Evolutionary conservation across 768 basidiomycete species (phyloP).

Genomic region (Xanthoconium stramineum): DNA sequence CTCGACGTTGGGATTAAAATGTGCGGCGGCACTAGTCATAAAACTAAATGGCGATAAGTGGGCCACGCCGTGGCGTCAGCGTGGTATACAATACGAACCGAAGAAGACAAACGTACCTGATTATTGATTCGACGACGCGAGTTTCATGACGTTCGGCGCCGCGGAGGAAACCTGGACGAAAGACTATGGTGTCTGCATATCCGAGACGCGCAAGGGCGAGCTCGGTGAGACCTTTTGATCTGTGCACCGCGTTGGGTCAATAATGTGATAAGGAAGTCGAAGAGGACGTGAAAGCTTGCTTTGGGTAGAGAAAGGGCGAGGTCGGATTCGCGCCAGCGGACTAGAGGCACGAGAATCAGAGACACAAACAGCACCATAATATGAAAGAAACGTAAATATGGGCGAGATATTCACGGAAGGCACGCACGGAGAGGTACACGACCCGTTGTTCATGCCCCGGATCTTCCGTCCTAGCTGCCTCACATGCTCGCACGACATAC

Average conservation of each 20-base stretch:
- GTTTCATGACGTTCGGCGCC: conserved; percentile 44
- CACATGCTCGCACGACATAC: conserved; percentile 75
- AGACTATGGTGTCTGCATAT: conserved; percentile 67
- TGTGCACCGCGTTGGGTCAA: conserved; percentile 20
- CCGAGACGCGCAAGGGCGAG: conserved; percentile 61
- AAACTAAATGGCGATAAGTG: conserved; percentile 23
- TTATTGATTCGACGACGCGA: conserved; percentile 40
- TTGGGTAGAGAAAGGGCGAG: conserved; percentile 52
- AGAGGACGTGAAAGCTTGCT: conserved; percentile 25
- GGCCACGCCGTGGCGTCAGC: background rate
- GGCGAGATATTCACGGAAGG: too few relatives aligned
- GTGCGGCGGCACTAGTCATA: conserved; percentile 36
- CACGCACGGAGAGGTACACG: conserved; percentile 60
- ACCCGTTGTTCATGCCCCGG: conserved; percentile 50
- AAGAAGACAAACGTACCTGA: conserved; percentile 35
- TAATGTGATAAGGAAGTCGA: too few relatives aligned
- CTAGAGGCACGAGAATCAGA: conserved; percentile 27
- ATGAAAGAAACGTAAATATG: too few relatives aligned
- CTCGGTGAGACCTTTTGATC: conserved; percentile 77
- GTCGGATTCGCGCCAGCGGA: conserved; percentile 45
- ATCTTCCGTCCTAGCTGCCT: conserved; percentile 53
- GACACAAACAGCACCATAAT: too few relatives aligned
- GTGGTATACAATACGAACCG: too few relatives aligned
- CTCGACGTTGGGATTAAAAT: conserved; percentile 35
- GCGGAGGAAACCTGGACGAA: conserved; percentile 58